Evolutionary conservation across 1,284 basidiomycete genomes (phyloP), one percentile per base, ranked within the genome.

Genomic region (Apiotrichum gracile): DNA sequence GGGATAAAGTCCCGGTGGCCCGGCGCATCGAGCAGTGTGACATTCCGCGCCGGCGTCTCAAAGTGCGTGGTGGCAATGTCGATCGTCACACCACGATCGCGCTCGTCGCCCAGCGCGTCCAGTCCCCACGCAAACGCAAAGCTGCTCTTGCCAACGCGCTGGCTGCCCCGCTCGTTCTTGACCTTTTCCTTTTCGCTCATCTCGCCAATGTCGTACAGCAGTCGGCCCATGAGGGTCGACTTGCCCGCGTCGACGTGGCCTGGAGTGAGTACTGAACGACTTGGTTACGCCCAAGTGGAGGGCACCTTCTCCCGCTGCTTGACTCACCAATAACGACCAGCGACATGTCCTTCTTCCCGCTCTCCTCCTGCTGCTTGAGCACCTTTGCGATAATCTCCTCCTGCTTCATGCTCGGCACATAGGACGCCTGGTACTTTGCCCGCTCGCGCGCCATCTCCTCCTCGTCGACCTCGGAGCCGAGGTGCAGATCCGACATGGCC

Each of bases 171-270:
- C 74, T 96, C 92, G 70, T 97, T 97, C 34, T 85, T 83, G 37
- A 82, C 77, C 54, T 86, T 84, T 35, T 85, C 86, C 72, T 90
- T 91, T 68, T 97, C 91, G 52, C 87, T 86, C 51, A 97, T 69
- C 61, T 83, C 81, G 17, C 96, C 94, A 1, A 96, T 80, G 60
- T 97, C 96, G 69, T 96, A 93, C 41, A 98, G 72, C 58, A 99
- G 71, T 49, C 93, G 80, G 0, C 94, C 94, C 91, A 97, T 97
- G 41, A 99, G 75, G 0, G 94, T 99, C 12, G 93, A 97, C 75
- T 99, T 99, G 46, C 94, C 94, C 16, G 96, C 94, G 75, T 99
- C 94, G 56, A 99, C 94, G 68, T 98, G 94, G 24, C 94, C 93
- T 91, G 64, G 13, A 6, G n/a, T n/a, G 17, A 24, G 38, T 61